Base-by-base conservation (phyloP, 2,329 filamentous ascomycete genomes). In the Capronia coronata region DNA sequence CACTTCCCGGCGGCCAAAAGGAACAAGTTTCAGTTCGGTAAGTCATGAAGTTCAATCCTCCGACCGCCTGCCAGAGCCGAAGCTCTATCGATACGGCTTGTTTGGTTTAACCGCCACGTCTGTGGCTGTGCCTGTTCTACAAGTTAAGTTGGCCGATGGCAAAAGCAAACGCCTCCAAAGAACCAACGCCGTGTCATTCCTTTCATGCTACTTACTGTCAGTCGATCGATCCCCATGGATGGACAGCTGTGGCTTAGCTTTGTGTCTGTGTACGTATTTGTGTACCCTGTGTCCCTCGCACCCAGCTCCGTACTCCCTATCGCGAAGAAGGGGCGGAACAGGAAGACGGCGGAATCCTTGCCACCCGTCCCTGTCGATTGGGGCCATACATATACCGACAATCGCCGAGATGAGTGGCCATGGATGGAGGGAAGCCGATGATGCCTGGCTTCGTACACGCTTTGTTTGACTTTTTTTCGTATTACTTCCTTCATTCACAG, bases 91-190 rank as follows among this genome's bases (percentile, higher is more conserved):
- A 27, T 27, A 5, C 10, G 23, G 23, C 23, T 10, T 27, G 23
- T 5, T 27, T 27, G n/a, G n/a, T 38, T 39, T n/a, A 29, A 22
- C 45, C 19, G 41, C 41, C 41, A 41, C 47, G 27, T 38, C 22
- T 30, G 47, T 49, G 47, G 47, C 47, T 49, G 23, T 45, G 41
- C 41, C 25, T 49, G 14, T 44, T 40, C 21, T 32, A 11, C 29
- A 10, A n/a, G 29, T 32, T 3, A 3, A 32, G 29, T 32, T 11
- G 29, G 13, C 29, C n/a, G 29, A 32, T n/a, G n/a, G n/a, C n/a
- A n/a, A n/a, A n/a, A n/a, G n/a, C n/a, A n/a, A n/a, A n/a, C n/a
- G n/a, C 29, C 13, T 32, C 29, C 7, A 3, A 10, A 32, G 11
- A 3, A 32, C 6, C 11, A n/a, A 3, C 6, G 11, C 7, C 23